Percentiles rank a stretch among this genome's conserved stretches.
phyloP scores from a whole-genome alignment of 257 asterid genomes.

The Striga asiatica region DNA sequence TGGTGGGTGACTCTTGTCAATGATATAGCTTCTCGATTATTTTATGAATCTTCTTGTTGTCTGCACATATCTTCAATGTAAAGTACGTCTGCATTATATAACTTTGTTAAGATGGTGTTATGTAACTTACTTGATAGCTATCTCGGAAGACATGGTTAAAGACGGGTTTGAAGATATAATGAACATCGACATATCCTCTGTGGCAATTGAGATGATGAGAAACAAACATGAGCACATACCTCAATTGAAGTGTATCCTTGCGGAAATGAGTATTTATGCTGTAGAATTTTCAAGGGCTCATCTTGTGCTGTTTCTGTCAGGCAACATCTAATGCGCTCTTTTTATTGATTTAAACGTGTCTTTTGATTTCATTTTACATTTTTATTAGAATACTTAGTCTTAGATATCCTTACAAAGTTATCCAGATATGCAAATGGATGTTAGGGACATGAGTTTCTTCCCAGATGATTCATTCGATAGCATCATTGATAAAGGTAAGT shows the following conservation, averaged over 20 bases:
- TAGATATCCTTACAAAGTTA: conserved; percentile 31
- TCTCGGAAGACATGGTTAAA: conserved; percentile 93
- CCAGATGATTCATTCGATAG: conserved; percentile 77
- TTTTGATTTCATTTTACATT: not conserved
- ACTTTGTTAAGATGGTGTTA: not conserved
- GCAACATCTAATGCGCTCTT: conserved; percentile 2
- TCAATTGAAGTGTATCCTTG: conserved; percentile 85
- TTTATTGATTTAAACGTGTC: too few species aligned
- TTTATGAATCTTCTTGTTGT: not conserved
- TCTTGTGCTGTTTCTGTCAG: not conserved
- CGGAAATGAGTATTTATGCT: not conserved
- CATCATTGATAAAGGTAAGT: conserved; percentile 79
- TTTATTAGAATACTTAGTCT: conserved; percentile 3
- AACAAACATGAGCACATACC: conserved; percentile 72
- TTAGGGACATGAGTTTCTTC: conserved; percentile 82
- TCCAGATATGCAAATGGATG: conserved; percentile 92
- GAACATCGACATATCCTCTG: conserved; percentile 88
- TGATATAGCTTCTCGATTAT: too few species aligned
- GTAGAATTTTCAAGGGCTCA: not conserved
- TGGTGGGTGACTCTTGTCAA: too few species aligned
- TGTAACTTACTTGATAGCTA: conserved; percentile 37
- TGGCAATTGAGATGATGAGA: conserved; percentile 88
- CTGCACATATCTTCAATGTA: not conserved
- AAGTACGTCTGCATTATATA: conserved; percentile 3
- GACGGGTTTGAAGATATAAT: conserved; percentile 91